Base-by-base conservation (phyloP, 345 rosid genomes). In the Nephelium lappaceum region DNA sequence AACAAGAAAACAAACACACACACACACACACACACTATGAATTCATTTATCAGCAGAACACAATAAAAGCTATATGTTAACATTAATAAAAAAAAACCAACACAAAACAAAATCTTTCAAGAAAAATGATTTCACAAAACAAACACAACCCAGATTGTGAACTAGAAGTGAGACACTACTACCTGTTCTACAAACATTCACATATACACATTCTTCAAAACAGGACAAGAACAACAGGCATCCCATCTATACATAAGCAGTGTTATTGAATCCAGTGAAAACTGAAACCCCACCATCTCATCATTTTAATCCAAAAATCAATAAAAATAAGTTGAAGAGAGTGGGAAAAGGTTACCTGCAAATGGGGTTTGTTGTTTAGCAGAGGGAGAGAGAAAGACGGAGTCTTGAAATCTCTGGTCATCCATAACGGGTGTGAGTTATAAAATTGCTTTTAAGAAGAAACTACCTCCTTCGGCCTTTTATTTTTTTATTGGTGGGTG, bases 201-300 rank as follows among this genome's bases (percentile, higher is more conserved):
- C n/a, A 57, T 9, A 57, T 57, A 57, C 62, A 57, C 62, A 57
- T n/a, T 57, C 62, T 57, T 57, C 62, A n/a, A 57, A n/a, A 57
- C 19, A 19, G 6, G n/a, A 57, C 24, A n/a, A 31, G 36, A 31
- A 57, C 8, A 57, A 57, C 62, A 57, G 7, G 23, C 62, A 57
- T 57, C 62, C 19, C 8, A 57, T 16, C 6, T 16, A 57, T 5
- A 57, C 18, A 57, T n/a, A 58, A 58, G 11, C 24, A 58, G 25
- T n/a, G 15, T 19, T 3, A 21, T 58, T 58, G 63, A n/a, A 58
- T 58, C 63, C 63, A 58, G 10, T 58, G 25, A 58, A 58, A 19
- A 58, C 51, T 0, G 51, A 45, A 45, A 45, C 10, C 8, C 57
- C 57, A 51, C 57, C 63, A 58, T n/a, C 27, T 58, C 25, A 58